Base-by-base conservation (phyloP, 495 filamentous ascomycete species). In the Amniculicola lignicola region DNA sequence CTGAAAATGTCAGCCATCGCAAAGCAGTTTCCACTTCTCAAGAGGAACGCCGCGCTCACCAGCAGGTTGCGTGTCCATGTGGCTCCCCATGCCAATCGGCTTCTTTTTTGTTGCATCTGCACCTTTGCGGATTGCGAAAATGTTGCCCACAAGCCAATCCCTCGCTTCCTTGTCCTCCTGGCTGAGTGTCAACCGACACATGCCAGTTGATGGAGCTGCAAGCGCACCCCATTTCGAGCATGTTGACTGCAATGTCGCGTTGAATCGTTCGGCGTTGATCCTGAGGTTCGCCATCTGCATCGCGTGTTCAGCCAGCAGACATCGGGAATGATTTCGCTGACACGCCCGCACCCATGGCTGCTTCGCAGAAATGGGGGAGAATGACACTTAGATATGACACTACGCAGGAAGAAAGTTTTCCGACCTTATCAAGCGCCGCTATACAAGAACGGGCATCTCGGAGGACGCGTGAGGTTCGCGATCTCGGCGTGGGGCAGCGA, bases 71-170 rank as follows among this genome's bases (percentile, higher is more conserved):
- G 64, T 76, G 46, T 79, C 76, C 2, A 77, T 54, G 51, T 79
- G 75, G 19, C 72, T 75, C 16, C 76, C 76, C 69, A 76, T 72
- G 1, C 65, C 75, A 40, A 72, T 78, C 62, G 67, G 56, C 35
- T 43, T 50, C 37, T 35, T 63, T 44, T 48, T 41, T 28, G 31
- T 54, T 12, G 46, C 58, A n/a, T n/a, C n/a, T n/a, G 37, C 46
- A 2, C 59, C 57, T 1, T 41, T 51, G 15, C 58, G 45, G 18
- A 62, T 48, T 6, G 64, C 64, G 39, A 66, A 66, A 18, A 61
- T 61, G 43, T 66, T 66, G 41, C 64, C 64, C 2, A 61, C 52
- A 27, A 66, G 55, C 64, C 64, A 66, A 27, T 64, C 52, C 27
- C 64, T 24, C 16, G 31, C 40, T 14, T 54, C n/a, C 24, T 59